These are phyloP conservation scores for Yamadazyma laniorum DNA, from an alignment of 805 yeast species.

Conservation along the genomic window DNA sequence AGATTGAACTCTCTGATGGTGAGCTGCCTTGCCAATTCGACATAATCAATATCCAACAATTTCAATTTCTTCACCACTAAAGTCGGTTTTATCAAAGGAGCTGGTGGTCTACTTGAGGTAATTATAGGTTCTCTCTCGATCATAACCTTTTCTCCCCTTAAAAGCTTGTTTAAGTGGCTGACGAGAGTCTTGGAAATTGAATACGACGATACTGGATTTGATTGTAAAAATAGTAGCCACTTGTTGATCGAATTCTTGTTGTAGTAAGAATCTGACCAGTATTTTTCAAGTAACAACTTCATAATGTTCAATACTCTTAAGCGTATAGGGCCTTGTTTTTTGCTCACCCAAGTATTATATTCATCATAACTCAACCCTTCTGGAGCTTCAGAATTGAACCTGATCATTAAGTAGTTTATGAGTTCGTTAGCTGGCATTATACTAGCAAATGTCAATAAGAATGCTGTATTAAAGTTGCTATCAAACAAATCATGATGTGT, in stretches of 20 bases:
- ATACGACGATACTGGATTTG: conserved; percentile 19
- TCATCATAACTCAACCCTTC: conserved; percentile 85
- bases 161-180: conserved; percentile 22
- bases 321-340: conserved; percentile 67
- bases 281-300: conserved; percentile 62
- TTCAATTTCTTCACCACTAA: conserved; percentile 41
- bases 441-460: conserved; percentile 73
- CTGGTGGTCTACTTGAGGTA: conserved; percentile 35
- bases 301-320: conserved; percentile 63
- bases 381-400: conserved; percentile 77
- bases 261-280: conserved; percentile 65
- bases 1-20: conserved; percentile 73
- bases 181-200: conserved; percentile 27
- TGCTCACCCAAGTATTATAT: conserved; percentile 70
- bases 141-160: conserved; percentile 30
- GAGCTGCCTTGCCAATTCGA: conserved; percentile 79
- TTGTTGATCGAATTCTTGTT: conserved; percentile 39
- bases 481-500: conserved; percentile 70
- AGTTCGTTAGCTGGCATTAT: conserved; percentile 68
- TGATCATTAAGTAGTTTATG: conserved; percentile 53
- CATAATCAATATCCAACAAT: conserved; percentile 65
- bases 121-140: conserved; percentile 28
- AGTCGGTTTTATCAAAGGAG: conserved; percentile 37
- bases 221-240: conserved; percentile 33
- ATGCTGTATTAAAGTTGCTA: conserved; percentile 61